These are phyloP conservation scores for Talinum fruticosum DNA, from an alignment of 148 eudicot species.

Conservation along the genomic window DNA sequence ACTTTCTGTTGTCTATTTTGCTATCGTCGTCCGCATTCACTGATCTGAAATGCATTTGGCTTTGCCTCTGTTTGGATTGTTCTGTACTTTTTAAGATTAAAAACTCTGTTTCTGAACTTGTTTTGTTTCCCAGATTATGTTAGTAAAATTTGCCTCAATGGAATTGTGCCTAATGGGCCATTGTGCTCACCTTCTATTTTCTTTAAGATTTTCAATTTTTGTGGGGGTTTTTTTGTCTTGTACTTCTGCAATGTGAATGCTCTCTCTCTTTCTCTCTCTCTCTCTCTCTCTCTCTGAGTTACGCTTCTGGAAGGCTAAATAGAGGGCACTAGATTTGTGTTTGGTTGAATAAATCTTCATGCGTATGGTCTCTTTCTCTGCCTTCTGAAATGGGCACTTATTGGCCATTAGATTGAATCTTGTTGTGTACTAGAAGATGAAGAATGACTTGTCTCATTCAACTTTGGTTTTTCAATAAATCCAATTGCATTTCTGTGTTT, in stretches of 20 bases:
- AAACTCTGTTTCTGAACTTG: too few relatives aligned
- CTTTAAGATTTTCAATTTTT: not conserved
- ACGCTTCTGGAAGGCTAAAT: too few relatives aligned
- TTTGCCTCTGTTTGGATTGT: not conserved
- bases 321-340: not conserved
- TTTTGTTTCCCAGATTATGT: not conserved
- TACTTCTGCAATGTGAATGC: not conserved
- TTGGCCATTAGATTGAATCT: too few relatives aligned
- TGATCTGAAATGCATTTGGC: slow-evolving; percentile 15
- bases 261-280: not conserved
- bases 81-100: not conserved
- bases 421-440: not conserved
- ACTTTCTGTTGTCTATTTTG: not conserved
- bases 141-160: not conserved
- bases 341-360: too few relatives aligned
- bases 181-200: not conserved
- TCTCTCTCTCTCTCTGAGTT: too few relatives aligned
- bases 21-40: not conserved
- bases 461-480: too few relatives aligned
- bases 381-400: too few relatives aligned
- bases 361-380: too few relatives aligned
- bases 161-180: not conserved
- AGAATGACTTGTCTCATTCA: not conserved
- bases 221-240: not conserved
- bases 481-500: not conserved